These are phyloP conservation scores for Kwoniella dendrophila DNA, from an alignment of 768 basidiomycete genomes.

Conservation along the genomic window DNA sequence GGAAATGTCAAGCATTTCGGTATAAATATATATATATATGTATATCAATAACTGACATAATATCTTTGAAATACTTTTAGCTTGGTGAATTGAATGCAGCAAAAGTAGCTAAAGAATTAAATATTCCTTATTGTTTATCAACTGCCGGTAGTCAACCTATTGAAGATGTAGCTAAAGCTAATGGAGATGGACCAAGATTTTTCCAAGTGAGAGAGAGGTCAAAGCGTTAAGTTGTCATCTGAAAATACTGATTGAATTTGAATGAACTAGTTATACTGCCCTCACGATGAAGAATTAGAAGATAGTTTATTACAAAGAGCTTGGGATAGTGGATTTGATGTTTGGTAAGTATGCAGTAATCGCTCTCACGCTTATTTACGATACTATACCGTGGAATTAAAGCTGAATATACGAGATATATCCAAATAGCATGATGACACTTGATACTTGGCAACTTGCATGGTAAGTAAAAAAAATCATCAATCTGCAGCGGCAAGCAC, in stretches of 20 bases:
- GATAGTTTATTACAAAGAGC: constrained; percentile 59
- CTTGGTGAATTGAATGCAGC: constrained; percentile 75
- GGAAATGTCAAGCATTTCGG: no score
- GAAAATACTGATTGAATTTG: not conserved
- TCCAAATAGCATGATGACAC: constrained; percentile 4
- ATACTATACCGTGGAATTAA: no score
- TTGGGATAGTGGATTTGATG: constrained; percentile 59
- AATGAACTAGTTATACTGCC: constrained; percentile 60
- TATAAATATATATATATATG: no score
- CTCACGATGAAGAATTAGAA: constrained; percentile 63
- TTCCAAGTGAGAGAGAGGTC: constrained; percentile 56
- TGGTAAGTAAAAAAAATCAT: constrained; percentile 5
- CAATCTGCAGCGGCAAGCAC: not conserved
- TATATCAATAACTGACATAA: no score
- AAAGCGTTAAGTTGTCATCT: not conserved
- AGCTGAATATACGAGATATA: not conserved
- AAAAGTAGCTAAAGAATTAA: constrained; percentile 65
- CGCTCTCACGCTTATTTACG: not conserved
- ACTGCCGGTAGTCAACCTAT: constrained; percentile 73
- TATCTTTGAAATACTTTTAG: not conserved
- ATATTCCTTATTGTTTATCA: constrained; percentile 73
- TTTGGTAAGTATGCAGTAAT: constrained; percentile 58
- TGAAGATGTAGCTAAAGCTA: constrained; percentile 75
- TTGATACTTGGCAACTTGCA: constrained; percentile 21
- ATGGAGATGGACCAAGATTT: constrained; percentile 61